These are phyloP conservation scores for Schizonepeta tenuifolia DNA, from an alignment of 257 asterid species.

Conservation along the genomic window DNA sequence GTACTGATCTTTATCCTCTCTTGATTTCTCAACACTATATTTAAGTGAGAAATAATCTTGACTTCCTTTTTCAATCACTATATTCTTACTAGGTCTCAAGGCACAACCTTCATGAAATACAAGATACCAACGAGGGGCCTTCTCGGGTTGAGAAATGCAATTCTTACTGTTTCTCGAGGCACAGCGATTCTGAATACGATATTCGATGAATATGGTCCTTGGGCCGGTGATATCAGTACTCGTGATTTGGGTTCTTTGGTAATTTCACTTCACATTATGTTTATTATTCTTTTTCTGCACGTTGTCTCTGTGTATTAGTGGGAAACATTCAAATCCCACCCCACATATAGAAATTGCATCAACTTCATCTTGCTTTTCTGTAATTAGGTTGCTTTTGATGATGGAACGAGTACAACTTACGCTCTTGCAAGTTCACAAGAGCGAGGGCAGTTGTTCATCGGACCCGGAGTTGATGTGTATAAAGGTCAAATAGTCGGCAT, in stretches of 20 bases:
- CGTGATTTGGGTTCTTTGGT: slow-evolving; percentile 98
- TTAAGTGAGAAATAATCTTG: slow-evolving; percentile 10
- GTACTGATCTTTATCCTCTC: slow-evolving; percentile 40
- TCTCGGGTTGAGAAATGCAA: slow-evolving; percentile 85
- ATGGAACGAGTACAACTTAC: slow-evolving; percentile 82
- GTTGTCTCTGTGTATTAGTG: neutral
- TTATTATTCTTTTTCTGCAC: neutral
- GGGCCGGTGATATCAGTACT: slow-evolving; percentile 96
- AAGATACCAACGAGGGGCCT: slow-evolving; percentile 97
- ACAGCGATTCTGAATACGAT: slow-evolving; percentile 93
- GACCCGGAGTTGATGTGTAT: slow-evolving; percentile 83
- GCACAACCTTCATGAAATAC: slow-evolving; percentile 76
- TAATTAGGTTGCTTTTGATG: slow-evolving; percentile 86
- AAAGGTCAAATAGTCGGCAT: slow-evolving; percentile 97
- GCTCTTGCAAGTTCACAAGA: slow-evolving; percentile 95
- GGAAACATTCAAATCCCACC: neutral
- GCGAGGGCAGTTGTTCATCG: slow-evolving; percentile 88
- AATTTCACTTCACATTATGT: slow-evolving; percentile 23
- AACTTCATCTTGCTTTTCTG: neutral
- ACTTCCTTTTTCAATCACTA: slow-evolving; percentile 14
- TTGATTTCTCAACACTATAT: too few species aligned
- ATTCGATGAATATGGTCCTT: slow-evolving; percentile 86
- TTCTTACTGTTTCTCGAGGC: slow-evolving; percentile 93
- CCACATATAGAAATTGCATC: neutral
- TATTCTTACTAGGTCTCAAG: slow-evolving; percentile 62